Percentiles rank a stretch among this genome's conserved stretches.
These are phyloP conservation scores for Viridothelium virens DNA, from an alignment of 495 filamentous ascomycete species.

Conservation along the genomic window DNA sequence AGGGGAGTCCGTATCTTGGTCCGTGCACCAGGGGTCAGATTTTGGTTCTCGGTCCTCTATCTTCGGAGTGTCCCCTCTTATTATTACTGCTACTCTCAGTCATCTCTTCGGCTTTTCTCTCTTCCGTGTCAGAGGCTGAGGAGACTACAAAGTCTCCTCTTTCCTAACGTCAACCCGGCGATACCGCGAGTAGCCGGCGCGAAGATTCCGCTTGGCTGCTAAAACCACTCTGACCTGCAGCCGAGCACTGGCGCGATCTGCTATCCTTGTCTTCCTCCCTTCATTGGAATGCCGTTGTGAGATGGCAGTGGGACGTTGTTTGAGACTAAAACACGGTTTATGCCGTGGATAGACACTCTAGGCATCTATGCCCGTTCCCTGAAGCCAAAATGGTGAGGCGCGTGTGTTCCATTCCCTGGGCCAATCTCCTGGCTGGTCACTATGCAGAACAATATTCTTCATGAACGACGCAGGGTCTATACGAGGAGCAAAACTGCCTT, in stretches of 20 bases:
- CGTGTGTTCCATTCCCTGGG: background rate
- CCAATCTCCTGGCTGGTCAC: background rate
- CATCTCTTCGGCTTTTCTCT: background rate
- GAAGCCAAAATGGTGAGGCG: background rate
- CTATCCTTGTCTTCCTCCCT: background rate
- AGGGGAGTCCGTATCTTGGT: no score
- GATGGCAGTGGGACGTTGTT: no score
- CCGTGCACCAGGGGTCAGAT: no score
- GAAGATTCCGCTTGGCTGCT: no score
- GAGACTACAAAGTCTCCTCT: no score
- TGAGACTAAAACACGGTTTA: background rate
- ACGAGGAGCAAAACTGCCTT: background rate
- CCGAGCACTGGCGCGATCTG: background rate
- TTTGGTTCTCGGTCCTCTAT: background rate
- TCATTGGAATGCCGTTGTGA: background rate
- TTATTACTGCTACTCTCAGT: background rate
- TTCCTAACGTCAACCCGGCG: no score
- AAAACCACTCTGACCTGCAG: no score
- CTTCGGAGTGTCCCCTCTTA: background rate
- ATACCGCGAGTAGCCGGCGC: no score
- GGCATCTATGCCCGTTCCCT: no score
- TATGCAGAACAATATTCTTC: background rate
- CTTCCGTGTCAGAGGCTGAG: no score
- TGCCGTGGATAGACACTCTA: no score
- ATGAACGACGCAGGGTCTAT: background rate